Base-by-base conservation (phyloP, 2,329 filamentous ascomycete species). In the Lasiodiplodia sp. region DNA sequence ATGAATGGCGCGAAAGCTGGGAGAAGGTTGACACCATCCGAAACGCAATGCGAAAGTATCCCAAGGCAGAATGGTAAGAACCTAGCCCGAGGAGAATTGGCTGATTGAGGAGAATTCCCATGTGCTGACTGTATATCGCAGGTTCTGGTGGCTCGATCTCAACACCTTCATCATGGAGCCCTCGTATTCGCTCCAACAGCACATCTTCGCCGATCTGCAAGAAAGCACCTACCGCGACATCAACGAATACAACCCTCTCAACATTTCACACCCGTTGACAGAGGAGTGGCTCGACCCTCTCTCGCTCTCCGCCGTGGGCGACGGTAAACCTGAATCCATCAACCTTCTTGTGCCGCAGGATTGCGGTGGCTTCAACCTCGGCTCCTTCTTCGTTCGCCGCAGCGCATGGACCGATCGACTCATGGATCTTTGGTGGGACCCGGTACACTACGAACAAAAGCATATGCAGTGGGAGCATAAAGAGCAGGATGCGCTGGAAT, bases 391-490 rank as follows among this genome's bases (percentile, higher is more conserved):
- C 79, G 83, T 97, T 55, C 89, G 90, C 62, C 89, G 96, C 70
- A 93, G 92, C 75, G 85, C 89, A 31, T 99, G 94, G 93, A 93
- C 94, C 0, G 95, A 98, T 75, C 91, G 93, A 4, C 83, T 99
- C 21, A 87, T 99, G 44, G 96, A 99, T 76, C 87, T 97, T 65
- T 99, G 96, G 96, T 99, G 96, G 96, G 96, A 99, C 76, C 96
- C 96, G 0, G 94, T 98, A 37, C 89, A 91, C 68, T 99, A 99
- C 79, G 96, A 99, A 82, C 96, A 99, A 82, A 96, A 94, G 78
- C 96, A 99, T 79, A 97, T 97, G 94, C 88, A 96, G 71, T 99
- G 96, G 96, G 94, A 96, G 76, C 96, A 99, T 84, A 98, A 98
- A 79, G 96, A 99, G 80, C 96, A 99, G 81, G 94, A 98, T 77